These are phyloP conservation scores for Candida tibetensis DNA, from an alignment of 805 yeast species.

Conservation along the genomic window DNA sequence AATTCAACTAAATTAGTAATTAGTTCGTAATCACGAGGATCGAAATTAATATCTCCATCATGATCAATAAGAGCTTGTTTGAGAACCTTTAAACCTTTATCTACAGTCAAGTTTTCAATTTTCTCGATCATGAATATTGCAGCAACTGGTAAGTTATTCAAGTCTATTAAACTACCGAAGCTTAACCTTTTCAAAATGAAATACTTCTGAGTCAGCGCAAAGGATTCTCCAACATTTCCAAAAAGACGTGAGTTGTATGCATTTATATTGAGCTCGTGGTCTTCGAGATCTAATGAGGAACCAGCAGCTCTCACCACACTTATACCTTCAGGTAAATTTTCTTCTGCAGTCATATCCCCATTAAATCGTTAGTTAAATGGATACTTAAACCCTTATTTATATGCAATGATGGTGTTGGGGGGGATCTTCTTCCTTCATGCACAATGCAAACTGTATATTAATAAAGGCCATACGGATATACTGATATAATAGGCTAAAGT, in stretches of 20 bases:
- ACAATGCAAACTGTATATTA: no score
- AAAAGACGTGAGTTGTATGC: slow-evolving; percentile 24
- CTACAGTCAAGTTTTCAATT: slow-evolving; percentile 31
- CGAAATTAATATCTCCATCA: slow-evolving; percentile 33
- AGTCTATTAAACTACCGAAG: slow-evolving; percentile 22
- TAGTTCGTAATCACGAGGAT: slow-evolving; percentile 25
- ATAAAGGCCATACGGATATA: no score
- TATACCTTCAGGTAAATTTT: no score
- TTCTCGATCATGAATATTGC: slow-evolving; percentile 42
- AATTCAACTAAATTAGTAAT: slow-evolving; percentile 17
- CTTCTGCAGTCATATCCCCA: no score
- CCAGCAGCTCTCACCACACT: neutral
- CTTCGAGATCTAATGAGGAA: slow-evolving; percentile 4
- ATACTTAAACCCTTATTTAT: no score
- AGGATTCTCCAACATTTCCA: slow-evolving; percentile 20
- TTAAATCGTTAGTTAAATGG: no score
- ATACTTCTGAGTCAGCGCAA: slow-evolving; percentile 26
- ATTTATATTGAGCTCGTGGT: slow-evolving; percentile 11
- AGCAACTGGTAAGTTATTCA: slow-evolving; percentile 27
- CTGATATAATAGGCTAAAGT: no score
- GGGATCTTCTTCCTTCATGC: no score
- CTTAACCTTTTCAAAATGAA: slow-evolving; percentile 25
- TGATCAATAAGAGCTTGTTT: slow-evolving; percentile 41
- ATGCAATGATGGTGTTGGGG: no score
- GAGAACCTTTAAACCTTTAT: slow-evolving; percentile 41